Conservation (phyloP, 306 rosid genomes). For the Canavalia gladiata region DNA sequence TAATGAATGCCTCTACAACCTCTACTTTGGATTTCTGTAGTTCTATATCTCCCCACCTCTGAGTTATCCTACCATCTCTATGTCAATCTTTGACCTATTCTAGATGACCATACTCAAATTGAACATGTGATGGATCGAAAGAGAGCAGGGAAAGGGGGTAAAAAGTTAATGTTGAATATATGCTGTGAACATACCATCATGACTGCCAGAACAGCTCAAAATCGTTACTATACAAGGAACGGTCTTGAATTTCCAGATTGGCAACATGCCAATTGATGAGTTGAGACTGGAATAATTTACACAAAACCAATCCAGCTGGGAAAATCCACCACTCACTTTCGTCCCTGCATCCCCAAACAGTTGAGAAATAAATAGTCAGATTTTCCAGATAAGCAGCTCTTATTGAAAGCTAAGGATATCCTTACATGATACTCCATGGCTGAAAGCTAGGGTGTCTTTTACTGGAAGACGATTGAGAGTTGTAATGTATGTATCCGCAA, state of each 20-base stretch:
- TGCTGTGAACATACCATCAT: conserved; percentile 61
- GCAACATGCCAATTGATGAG: conserved; percentile 97
- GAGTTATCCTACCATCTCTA: conserved; percentile 63
- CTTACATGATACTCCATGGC: conserved; percentile 97
- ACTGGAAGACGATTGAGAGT: conserved; percentile 68
- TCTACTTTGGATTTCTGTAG: conserved; percentile 50
- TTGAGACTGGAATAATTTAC: conserved; percentile 89
- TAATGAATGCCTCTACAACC: conserved; percentile 57
- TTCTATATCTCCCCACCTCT: conserved; percentile 50
- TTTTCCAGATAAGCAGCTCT: conserved; percentile 30
- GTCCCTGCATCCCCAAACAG: conserved; percentile 71
- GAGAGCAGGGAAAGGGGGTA: conserved; percentile 9
- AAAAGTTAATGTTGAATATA: conserved; percentile 61
- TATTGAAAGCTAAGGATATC: conserved; percentile 13
- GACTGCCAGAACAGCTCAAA: conserved; percentile 98
- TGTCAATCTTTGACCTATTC: conserved; percentile 73
- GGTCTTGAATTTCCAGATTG: conserved; percentile 99
- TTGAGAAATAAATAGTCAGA: conserved; percentile 31
- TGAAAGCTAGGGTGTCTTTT: conserved; percentile 71
- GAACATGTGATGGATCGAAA: conserved; percentile 49
- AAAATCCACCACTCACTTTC: conserved; percentile 99
- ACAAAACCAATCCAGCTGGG: conserved; percentile 83
- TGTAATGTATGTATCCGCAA: conserved; percentile 89
- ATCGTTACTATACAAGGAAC: conserved; percentile 95
- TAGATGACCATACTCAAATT: conserved; percentile 46